phyloP scores from a whole-genome alignment of 331 rosid species.

The Rhamnella rubrinervis region DNA sequence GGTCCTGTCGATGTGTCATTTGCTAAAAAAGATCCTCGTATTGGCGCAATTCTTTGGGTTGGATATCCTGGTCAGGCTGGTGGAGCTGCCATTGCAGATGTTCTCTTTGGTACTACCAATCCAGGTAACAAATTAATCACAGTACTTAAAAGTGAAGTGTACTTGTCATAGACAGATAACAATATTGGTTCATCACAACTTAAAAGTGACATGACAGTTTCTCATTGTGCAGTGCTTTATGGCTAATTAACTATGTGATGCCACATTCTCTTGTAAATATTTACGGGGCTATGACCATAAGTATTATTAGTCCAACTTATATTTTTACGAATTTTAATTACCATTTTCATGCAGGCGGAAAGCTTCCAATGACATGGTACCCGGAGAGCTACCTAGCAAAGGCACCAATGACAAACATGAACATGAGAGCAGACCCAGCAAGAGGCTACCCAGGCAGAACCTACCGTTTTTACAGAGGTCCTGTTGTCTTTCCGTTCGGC shows the following conservation, averaged over 20 bases:
- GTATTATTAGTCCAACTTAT: too few species aligned
- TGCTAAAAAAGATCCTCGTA: not conserved
- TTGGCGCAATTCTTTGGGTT: not conserved
- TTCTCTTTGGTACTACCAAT: not conserved
- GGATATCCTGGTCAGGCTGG: not conserved
- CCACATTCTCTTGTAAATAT: too few species aligned
- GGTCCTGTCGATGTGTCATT: not conserved
- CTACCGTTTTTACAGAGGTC: constrained; percentile 86
- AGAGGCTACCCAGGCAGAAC: constrained; percentile 87
- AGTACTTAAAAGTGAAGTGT: too few species aligned
- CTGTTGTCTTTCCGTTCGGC: constrained; percentile 82
- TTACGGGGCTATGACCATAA: too few species aligned
- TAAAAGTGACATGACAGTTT: too few species aligned
- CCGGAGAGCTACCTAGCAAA: constrained; percentile 60
- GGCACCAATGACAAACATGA: constrained; percentile 86
- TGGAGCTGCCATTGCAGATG: not conserved
- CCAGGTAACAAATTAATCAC: not conserved
- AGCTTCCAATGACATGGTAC: constrained; percentile 91
- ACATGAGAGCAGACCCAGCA: constrained; percentile 58
- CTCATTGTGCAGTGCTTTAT: too few species aligned
- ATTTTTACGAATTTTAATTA: too few species aligned
- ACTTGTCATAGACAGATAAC: too few species aligned
- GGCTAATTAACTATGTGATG: too few species aligned
- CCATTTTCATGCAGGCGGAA: constrained; percentile 51
- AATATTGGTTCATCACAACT: too few species aligned